Evolutionary conservation across 2,329 filamentous ascomycete species (phyloP), one percentile per base, ranked within the genome.

Genomic region (Talaromyces albobiverticillius): DNA sequence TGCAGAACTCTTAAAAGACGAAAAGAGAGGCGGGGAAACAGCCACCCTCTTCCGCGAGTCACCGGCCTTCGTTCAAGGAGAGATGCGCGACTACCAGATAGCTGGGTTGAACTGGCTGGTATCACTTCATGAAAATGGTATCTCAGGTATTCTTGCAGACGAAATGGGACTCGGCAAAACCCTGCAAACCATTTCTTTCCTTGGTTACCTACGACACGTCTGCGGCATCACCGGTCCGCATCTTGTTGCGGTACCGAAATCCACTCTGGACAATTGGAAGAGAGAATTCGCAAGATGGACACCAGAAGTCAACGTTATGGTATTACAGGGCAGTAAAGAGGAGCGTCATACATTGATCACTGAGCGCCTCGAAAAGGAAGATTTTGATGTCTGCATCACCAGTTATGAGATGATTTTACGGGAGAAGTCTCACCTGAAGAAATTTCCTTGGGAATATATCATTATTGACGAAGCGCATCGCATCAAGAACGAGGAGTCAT

Each of bases 141-240:
- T 99, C 61, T 97, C 93, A 18, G 94, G 94, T 62, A 99, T 99
- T 59, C 79, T 99, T 47, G 94, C 94, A 57, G 94, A 99, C 67
- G 94, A 99, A 76, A 99, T 99, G 94, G 94, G 94, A 73, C 80
- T 99, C 18, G 94, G 94, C 65, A 99, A 99, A 79, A 99, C 94
- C 0, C 75, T 99, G 25, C 94, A 99, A 74, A 99, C 94, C 0
- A 99, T 99, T 57, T 88, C 94, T 1, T 99, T 99, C 74, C 76
- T 99, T 31, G 94, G 94, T 3, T 99, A 99, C 68, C 79, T 99
- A 41, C 86, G 94, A 65, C 94, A 95, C 72, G 84, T 96, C 57
- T 87, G 90, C 73, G 90, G 85, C 58, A 97, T 92, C 62, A 90
- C 83, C 6, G 94, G 94, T 0, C 94, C 94, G 4, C 94, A 99